phyloP scores from a whole-genome alignment of 2,329 filamentous ascomycete genomes.

The Alternaria consortialis region DNA sequence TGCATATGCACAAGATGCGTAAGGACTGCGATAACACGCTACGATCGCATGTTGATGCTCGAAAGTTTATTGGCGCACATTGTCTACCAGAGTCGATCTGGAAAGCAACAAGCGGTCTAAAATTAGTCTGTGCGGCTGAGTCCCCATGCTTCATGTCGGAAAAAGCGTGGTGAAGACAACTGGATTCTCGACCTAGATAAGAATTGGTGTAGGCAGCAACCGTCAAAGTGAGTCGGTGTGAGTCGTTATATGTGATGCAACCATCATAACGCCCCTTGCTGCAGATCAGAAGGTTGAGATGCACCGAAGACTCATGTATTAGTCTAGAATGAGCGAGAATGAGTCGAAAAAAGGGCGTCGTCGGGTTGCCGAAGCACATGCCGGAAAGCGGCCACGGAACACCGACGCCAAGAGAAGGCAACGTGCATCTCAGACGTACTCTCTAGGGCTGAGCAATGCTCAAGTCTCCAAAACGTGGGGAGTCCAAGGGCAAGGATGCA shows the following conservation, averaged over 20 bases:
- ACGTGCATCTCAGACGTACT: not conserved
- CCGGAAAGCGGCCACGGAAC: not conserved
- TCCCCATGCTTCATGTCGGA: not conserved
- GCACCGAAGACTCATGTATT: constrained; percentile 1
- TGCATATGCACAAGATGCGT: not conserved
- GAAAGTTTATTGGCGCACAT: not conserved
- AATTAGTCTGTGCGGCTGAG: constrained; percentile 1
- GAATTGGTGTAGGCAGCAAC: not conserved
- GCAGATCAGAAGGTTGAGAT: constrained; percentile 1
- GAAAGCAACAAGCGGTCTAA: not conserved
- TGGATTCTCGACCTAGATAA: not conserved
- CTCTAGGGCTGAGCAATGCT: not conserved
- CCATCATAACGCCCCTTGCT: not conserved
- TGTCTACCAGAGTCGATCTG: not conserved
- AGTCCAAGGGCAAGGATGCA: not conserved
- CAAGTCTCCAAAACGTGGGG: not conserved
- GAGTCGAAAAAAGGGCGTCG: constrained; percentile 8
- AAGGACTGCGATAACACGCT: not conserved
- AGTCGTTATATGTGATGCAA: not conserved
- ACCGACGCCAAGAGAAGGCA: not conserved
- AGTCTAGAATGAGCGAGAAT: constrained; percentile 12
- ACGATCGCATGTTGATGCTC: not conserved
- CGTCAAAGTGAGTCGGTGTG: not conserved
- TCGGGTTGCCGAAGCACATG: not conserved
- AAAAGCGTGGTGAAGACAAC: not conserved